Conservation (phyloP, 169 alveolate genomes). For the Cryptosporidium sp. region DNA sequence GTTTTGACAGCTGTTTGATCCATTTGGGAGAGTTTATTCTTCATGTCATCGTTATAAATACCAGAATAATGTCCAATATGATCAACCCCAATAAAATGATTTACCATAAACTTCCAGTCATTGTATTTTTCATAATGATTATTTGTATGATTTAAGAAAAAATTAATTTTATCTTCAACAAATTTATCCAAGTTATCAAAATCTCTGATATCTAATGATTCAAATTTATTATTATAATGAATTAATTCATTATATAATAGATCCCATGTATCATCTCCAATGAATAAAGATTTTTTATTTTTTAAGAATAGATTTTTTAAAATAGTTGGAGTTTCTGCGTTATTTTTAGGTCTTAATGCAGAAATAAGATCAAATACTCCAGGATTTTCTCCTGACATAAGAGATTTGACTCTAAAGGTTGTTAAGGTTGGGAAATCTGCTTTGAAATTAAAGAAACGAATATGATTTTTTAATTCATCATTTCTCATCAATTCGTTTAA, state of each 20-base stretch:
- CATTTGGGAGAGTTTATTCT: slow-evolving; percentile 27
- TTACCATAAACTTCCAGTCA: slow-evolving; percentile 47
- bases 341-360: slow-evolving; percentile 3
- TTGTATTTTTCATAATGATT: neutral
- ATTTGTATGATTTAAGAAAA: neutral
- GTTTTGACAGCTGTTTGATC: slow-evolving; percentile 8
- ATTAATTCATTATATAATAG: neutral
- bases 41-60: neutral
- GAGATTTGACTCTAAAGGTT: slow-evolving; percentile 31
- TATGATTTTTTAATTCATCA: slow-evolving; percentile 3
- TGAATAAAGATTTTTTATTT: neutral
- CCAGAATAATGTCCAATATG: slow-evolving; percentile 58
- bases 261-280: slow-evolving; percentile 65
- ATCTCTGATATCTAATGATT: slow-evolving; percentile 22
- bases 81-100: slow-evolving; percentile 57
- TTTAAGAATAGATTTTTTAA: neutral
- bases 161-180: neutral
- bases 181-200: slow-evolving; percentile 32
- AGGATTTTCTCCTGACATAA: slow-evolving; percentile 66
- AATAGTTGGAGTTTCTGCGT: slow-evolving; percentile 10
- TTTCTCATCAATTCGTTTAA: slow-evolving; percentile 12
- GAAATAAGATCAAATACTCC: slow-evolving; percentile 7
- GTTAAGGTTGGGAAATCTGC: slow-evolving; percentile 61
- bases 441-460: slow-evolving; percentile 54
- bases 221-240: neutral